These are phyloP conservation scores for Pythium apleroticum DNA, from an alignment of 352 stramenopile genomes.

Conservation along the genomic window DNA sequence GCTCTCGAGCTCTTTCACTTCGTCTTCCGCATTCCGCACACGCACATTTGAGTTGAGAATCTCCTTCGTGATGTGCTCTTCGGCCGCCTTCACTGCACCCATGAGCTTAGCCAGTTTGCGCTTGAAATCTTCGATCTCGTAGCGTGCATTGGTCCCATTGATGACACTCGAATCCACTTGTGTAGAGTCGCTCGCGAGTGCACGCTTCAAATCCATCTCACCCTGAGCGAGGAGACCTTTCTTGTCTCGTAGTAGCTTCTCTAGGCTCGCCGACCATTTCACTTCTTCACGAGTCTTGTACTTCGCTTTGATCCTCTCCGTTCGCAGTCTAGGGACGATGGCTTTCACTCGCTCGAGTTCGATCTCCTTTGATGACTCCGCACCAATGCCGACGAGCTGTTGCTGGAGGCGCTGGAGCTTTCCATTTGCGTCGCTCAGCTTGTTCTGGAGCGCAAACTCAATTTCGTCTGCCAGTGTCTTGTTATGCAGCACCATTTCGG, in stretches of 20 bases:
- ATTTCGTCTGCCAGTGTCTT: slow-evolving; percentile 63
- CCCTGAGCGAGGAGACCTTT: slow-evolving; percentile 51
- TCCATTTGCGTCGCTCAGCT: slow-evolving; percentile 34
- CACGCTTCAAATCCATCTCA: slow-evolving; percentile 64
- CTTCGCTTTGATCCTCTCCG: slow-evolving; percentile 57
- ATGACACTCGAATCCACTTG: slow-evolving; percentile 73
- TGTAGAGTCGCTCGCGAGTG: slow-evolving; percentile 56
- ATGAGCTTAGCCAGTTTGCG: slow-evolving; percentile 72
- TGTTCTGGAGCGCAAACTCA: slow-evolving; percentile 60
- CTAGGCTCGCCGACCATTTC: slow-evolving; percentile 50
- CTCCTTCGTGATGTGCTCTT: slow-evolving; percentile 58
- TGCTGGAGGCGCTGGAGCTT: slow-evolving; percentile 50
- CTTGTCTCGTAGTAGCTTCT: slow-evolving; percentile 60
- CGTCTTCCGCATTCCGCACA: slow-evolving; percentile 64
- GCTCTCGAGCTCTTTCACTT: slow-evolving; percentile 64
- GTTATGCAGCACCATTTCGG: slow-evolving; percentile 43
- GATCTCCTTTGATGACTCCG: slow-evolving; percentile 62
- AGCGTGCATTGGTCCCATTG: slow-evolving; percentile 51
- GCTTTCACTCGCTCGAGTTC: slow-evolving; percentile 62
- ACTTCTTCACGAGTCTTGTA: slow-evolving; percentile 58
- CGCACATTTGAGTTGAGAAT: slow-evolving; percentile 65
- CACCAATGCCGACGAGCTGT: slow-evolving; percentile 58
- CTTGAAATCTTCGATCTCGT: slow-evolving; percentile 78
- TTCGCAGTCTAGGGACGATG: slow-evolving; percentile 56
- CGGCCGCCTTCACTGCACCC: slow-evolving; percentile 53